phyloP scores from a whole-genome alignment of 73 alveolate species.

The Paramecium primaurelia region DNA sequence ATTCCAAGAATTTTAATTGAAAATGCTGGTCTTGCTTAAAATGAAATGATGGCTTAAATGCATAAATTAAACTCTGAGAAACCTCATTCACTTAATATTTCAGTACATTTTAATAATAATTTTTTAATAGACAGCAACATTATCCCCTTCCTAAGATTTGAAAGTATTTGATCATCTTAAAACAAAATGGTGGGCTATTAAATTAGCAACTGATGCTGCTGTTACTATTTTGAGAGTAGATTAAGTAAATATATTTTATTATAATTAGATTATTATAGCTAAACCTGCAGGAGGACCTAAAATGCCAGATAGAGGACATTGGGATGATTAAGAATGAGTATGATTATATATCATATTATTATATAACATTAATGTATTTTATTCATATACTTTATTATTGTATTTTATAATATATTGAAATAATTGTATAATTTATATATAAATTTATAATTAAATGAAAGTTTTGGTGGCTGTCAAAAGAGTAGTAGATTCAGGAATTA shows the following conservation, averaged over 20 bases:
- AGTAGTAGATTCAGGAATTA: conserved; percentile 78
- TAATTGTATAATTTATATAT: no score
- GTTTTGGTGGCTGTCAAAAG: conserved; percentile 88
- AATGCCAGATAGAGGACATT: conserved; percentile 56
- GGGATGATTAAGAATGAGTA: conserved; percentile 60
- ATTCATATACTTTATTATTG: not conserved
- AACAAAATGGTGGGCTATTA: conserved; percentile 96
- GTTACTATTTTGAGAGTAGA: conserved; percentile 93
- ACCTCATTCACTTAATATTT: conserved; percentile 84
- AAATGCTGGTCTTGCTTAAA: conserved; percentile 95
- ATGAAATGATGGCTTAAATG: conserved; percentile 88
- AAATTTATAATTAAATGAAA: conserved; percentile 61
- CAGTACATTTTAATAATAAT: conserved; percentile 73
- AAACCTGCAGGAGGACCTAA: conserved; percentile 86
- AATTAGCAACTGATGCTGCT: conserved; percentile 94
- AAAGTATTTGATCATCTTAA: conserved; percentile 90
- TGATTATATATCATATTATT: not conserved
- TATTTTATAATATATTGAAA: no score
- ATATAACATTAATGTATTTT: not conserved
- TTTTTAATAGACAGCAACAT: conserved; percentile 60
- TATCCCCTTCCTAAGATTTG: conserved; percentile 44
- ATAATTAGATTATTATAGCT: conserved; percentile 60
- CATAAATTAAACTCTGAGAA: conserved; percentile 82
- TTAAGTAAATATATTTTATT: not conserved
- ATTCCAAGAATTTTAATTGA: conserved; percentile 96